These are phyloP conservation scores for Dactylellina cionopaga DNA, from an alignment of 2,329 filamentous ascomycete genomes.

Conservation along the genomic window DNA sequence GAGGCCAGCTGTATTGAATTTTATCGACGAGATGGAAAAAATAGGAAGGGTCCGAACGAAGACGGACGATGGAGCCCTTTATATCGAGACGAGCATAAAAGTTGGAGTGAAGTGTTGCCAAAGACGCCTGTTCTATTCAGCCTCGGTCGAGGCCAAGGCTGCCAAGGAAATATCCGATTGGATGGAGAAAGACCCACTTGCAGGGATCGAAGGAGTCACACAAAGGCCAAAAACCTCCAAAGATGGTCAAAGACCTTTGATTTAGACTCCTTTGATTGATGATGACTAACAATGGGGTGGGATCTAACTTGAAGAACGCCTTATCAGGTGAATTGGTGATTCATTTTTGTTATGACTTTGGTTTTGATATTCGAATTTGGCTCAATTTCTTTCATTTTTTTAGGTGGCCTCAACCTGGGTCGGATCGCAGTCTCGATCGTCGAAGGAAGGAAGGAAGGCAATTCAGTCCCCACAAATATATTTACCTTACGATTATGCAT, in stretches of 20 bases:
- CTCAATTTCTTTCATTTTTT: neutral
- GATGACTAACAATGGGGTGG: too few relatives aligned
- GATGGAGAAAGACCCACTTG: neutral
- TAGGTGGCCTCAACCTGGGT: too few relatives aligned
- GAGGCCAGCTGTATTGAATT: neutral
- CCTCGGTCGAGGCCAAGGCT: neutral
- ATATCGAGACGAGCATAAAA: neutral
- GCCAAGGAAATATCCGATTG: slow-evolving; percentile 28
- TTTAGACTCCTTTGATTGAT: neutral
- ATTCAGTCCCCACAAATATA: too few relatives aligned
- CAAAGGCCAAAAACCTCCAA: too few relatives aligned
- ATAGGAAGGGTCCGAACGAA: neutral
- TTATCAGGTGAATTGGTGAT: slow-evolving; percentile 43
- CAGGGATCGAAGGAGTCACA: slow-evolving; percentile 24
- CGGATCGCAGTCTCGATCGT: too few relatives aligned
- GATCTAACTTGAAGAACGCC: too few relatives aligned
- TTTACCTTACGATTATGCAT: too few relatives aligned
- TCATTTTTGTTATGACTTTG: too few relatives aligned
- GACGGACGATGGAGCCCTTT: neutral
- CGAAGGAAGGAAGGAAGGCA: too few relatives aligned
- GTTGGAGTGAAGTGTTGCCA: neutral
- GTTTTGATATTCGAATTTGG: neutral
- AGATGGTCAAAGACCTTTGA: neutral
- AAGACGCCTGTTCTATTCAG: neutral
- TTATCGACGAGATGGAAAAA: neutral